Conservation (phyloP, 495 filamentous ascomycete species). For the Lepraria neglecta region DNA sequence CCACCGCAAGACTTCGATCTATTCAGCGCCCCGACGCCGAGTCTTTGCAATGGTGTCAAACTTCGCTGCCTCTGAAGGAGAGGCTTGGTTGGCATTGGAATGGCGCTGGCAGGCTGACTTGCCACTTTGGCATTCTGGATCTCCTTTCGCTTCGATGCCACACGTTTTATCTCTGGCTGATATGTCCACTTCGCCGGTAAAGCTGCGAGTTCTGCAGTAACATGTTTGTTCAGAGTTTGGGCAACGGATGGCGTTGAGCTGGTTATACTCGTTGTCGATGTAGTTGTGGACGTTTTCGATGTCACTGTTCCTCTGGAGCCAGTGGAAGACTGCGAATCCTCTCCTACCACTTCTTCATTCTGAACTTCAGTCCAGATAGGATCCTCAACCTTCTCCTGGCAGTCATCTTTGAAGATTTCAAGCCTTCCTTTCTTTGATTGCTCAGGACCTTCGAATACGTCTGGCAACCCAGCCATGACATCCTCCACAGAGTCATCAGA, state of each 20-base stretch:
- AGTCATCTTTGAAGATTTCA: constrained; percentile 23
- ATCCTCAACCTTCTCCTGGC: neutral
- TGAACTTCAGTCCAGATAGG: constrained; percentile 2
- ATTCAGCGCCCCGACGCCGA: constrained; percentile 42
- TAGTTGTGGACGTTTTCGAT: neutral
- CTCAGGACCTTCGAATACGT: constrained; percentile 32
- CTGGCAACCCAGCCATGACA: constrained; percentile 48
- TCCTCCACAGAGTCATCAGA: constrained; percentile 64
- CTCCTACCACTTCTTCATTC: neutral
- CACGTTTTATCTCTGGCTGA: constrained; percentile 2
- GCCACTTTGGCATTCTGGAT: neutral
- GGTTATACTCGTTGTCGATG: constrained; percentile 4
- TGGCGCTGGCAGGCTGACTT: neutral
- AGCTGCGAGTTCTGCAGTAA: constrained; percentile 57
- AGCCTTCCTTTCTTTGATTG: constrained; percentile 33
- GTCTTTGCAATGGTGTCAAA: constrained; percentile 44
- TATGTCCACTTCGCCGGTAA: constrained; percentile 27
- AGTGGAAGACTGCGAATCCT: constrained; percentile 12
- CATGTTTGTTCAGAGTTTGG: constrained; percentile 76
- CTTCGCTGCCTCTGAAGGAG: constrained; percentile 29
- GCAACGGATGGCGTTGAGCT: constrained; percentile 9
- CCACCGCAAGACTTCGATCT: constrained; percentile 35
- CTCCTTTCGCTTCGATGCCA: constrained; percentile 5
- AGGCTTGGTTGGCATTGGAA: constrained; percentile 15
- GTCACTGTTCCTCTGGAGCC: constrained; percentile 8